Conservation (phyloP, 192 early-diverging fungal species). For the Allomyces javanicus region DNA sequence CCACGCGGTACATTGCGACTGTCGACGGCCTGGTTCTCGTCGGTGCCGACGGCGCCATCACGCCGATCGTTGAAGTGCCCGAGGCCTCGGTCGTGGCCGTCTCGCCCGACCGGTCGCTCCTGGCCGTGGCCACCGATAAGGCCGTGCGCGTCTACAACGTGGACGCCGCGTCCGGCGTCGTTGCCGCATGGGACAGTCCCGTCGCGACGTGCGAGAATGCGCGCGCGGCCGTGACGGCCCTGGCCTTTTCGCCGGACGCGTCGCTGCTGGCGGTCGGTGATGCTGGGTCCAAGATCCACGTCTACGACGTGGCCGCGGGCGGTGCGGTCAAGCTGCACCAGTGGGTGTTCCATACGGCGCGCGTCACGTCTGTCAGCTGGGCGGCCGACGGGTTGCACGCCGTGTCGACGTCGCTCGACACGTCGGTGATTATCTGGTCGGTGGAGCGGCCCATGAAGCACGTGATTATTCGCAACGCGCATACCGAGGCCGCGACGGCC, state of each 20-base stretch:
- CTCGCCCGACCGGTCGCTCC: conserved; percentile 1
- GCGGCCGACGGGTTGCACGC: conserved; percentile 48
- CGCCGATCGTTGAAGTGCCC: conserved; percentile 1
- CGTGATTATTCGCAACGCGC: conserved; percentile 54
- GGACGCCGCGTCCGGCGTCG: conserved; percentile 15
- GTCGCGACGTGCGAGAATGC: conserved; percentile 19
- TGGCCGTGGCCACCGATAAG: conserved; percentile 28
- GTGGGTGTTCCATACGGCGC: conserved; percentile 79
- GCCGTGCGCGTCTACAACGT: conserved; percentile 45
- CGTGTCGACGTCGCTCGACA: conserved; percentile 68
- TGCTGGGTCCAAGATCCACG: conserved; percentile 52
- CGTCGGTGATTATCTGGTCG: conserved; percentile 80
- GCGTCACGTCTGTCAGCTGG: conserved; percentile 69
- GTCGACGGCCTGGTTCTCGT: not conserved
- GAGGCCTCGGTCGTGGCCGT: not conserved
- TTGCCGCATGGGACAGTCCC: conserved; percentile 8
- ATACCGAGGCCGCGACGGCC: conserved; percentile 55
- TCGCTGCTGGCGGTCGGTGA: conserved; percentile 61
- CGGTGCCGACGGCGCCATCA: conserved; percentile 6
- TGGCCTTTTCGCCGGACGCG: conserved; percentile 50
- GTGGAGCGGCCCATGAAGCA: conserved; percentile 55
- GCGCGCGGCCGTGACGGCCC: conserved; percentile 50
- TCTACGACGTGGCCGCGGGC: conserved; percentile 37
- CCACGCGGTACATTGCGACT: not conserved
- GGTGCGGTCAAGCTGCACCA: conserved; percentile 28